These are phyloP conservation scores for Protea cynaroides DNA, from an alignment of 164 flowering plant genomes.

Conservation along the genomic window DNA sequence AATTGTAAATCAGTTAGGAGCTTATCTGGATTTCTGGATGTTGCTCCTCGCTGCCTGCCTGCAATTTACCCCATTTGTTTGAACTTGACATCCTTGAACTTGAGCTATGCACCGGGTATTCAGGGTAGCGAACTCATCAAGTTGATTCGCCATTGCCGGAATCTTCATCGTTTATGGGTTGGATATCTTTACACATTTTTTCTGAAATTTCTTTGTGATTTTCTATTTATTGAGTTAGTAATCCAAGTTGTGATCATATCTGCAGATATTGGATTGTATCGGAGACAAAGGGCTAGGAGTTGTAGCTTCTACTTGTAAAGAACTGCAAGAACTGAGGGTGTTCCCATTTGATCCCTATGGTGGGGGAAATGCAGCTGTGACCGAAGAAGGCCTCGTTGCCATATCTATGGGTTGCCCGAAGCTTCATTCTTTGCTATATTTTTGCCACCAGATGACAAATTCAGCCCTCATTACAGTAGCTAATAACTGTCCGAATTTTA, in stretches of 20 bases:
- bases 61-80: slow-evolving; percentile 54
- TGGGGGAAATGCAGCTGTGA: slow-evolving; percentile 45
- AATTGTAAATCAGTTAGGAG: slow-evolving; percentile 55
- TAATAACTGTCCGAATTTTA: slow-evolving; percentile 69
- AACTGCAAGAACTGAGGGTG: slow-evolving; percentile 75
- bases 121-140: slow-evolving; percentile 42
- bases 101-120: slow-evolving; percentile 75
- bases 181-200: slow-evolving; percentile 11
- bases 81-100: slow-evolving; percentile 63
- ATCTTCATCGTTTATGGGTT: slow-evolving; percentile 83
- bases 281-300: slow-evolving; percentile 74
- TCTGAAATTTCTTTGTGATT: not conserved
- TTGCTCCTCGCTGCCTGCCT: slow-evolving; percentile 42
- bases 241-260: not conserved
- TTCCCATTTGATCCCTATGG: slow-evolving; percentile 66
- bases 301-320: slow-evolving; percentile 77
- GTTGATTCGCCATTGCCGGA: slow-evolving; percentile 52
- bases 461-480: slow-evolving; percentile 80
- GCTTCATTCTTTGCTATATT: slow-evolving; percentile 68
- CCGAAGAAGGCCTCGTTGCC: slow-evolving; percentile 76
- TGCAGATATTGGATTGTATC: slow-evolving; percentile 77
- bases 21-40: slow-evolving; percentile 82
- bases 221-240: not conserved
- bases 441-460: slow-evolving; percentile 89
- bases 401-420: slow-evolving; percentile 74